Evolutionary conservation across 192 early-diverging fungal genomes (phyloP), one percentile per base, ranked within the genome.

Genomic region (Ambispora gerdemannii): DNA sequence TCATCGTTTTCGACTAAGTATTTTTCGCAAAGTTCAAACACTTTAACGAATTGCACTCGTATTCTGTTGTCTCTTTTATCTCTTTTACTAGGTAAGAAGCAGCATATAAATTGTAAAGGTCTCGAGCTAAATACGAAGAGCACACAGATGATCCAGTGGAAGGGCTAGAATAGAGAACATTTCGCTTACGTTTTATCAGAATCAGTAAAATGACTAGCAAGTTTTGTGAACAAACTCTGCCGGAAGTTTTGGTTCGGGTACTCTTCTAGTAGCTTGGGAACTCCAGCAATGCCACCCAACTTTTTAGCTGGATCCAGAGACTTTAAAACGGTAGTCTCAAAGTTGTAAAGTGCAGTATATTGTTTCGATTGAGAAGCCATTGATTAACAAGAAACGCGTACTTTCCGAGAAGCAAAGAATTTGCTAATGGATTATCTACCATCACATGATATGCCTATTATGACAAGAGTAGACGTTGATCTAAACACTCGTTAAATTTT

Each of bases 21-120:
- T 24, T 58, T 58, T 11, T 58, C 55, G 55, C 55, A 27, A 27
- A 27, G 55, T 58, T 58, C 28, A 30, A 58, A 58, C 13, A 58
- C 55, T 58, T 58, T 58, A 24, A 43, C 38, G 7, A 43, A 10
- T 43, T 43, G 38, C 38, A 43, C 38, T 6, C 38, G 38, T 43
- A 15, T 43, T 43, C 15, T 43, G 15, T 43, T 43, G 38, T 43
- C 38, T 15, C 38, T 43, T 10, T 43, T n/a, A n/a, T n/a, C n/a
- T n/a, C n/a, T n/a, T n/a, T n/a, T n/a, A n/a, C n/a, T n/a, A n/a
- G n/a, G n/a, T n/a, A n/a, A n/a, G n/a, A n/a, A n/a, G n/a, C n/a
- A n/a, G n/a, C n/a, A n/a, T n/a, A n/a, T n/a, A n/a, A n/a, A n/a
- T 43, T 43, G 38, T 15, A 43, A 43, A 43, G 38, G n/a, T n/a